Base-by-base conservation (phyloP, 1,139 yeast species). In the Zhuliangozyma parablackwelliae region DNA sequence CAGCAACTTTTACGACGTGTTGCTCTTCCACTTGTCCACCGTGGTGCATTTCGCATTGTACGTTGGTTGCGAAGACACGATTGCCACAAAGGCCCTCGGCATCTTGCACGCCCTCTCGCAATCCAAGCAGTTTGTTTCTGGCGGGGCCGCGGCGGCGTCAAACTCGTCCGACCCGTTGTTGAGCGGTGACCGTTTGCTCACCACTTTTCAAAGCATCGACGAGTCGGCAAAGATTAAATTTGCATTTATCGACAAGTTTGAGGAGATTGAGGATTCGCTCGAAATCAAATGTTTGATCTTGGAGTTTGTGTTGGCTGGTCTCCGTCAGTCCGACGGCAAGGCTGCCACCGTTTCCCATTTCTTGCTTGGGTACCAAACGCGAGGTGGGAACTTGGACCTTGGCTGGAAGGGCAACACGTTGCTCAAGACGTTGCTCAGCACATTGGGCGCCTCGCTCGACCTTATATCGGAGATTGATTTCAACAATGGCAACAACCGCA, bases 191-290 rank as follows among this genome's bases (percentile, higher is more conserved):
- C 75, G 92, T 45, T 61, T 90, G n/a, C 61, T 90, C 31, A 80
- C 88, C 0, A 72, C 87, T 24, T 72, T 85, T 36, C 82, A 81
- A 50, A 81, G 87, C 11, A 77, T 85, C 26, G 87, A 84, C 48
- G 96, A 89, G 48, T 69, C 80, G 0, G 58, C 63, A 5, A 74
- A 89, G 43, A 84, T 92, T 32, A 78, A 84, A 45, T 78, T 75
- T 48, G 80, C 89, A 0, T 80, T 89, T 43, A 80, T 87, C 33
- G 76, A 77, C 35, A 95, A 87, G 51, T 61, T 90, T 31, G 83
- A 78, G 65, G 37, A 65, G 61, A 33, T 61, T 50, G 26, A 60
- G 46, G 53, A 59, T 35, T 50, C 54, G 20, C 57, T 82, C 21
- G 63, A 60, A 10, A 51, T 80, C n/a, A 87, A 86, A 48, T 55